Evolutionary conservation across 208 protist genomes (phyloP), one percentile per base, ranked within the genome.

Genomic region (Trypanosoma platydactyli): DNA sequence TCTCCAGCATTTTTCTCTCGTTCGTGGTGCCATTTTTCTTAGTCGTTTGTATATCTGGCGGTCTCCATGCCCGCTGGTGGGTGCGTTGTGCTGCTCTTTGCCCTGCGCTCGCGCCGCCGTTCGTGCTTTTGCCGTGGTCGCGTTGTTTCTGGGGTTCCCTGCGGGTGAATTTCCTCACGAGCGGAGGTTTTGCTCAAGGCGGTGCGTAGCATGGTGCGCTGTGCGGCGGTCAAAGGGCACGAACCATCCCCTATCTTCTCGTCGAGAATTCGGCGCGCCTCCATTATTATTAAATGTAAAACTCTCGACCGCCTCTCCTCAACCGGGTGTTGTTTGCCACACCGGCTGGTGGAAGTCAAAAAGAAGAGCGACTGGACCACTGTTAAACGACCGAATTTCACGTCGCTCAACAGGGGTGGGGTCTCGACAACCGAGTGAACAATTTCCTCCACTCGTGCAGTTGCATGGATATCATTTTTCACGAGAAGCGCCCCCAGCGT

Each of bases 171-270:
- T 38, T 3, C 33, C 33, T 3, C 9, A 38, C 5, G 9, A 11
- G 33, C 33, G 9, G 33, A 38, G 33, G 9, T 9, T 38, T 38
- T 38, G 33, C 33, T 67, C 4, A 83, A 48, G 13, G 73, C 68
- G 1, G 45, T 38, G 45, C 77, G 77, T 24, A 83, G 55, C 65
- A 79, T 56, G 25, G 68, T 67, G 20, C 73, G 77, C 61, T 83
- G 73, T n/a, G 60, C 46, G 20, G 44, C 52, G 33, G 73, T 75
- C 16, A 81, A 38, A 20, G 18, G 55, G 16, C 62, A 42, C 5
- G 65, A 40, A 27, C 42, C 29, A 42, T 50, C 45, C 24, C 20
- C 38, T 0, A 4, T 20, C 24, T 30, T 35, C 16, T 67, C 40
- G 3, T 49, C 18, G 5, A 67, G 20, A 46, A 55, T 18, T 12